phyloP scores from a whole-genome alignment of 257 asterid species.

The Solanum pinnatisectum region DNA sequence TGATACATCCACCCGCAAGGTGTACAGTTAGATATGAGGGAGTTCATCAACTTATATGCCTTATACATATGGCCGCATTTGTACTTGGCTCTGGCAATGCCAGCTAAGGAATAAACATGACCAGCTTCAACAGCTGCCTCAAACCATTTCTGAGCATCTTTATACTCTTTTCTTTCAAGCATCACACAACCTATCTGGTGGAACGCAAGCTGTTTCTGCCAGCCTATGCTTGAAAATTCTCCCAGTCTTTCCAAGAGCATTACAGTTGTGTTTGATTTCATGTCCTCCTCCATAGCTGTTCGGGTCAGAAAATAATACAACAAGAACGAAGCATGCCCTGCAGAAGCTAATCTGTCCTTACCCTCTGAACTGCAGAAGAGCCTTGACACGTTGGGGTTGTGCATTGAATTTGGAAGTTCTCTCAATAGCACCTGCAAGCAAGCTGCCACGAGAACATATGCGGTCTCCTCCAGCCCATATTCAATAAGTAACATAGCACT shows the following conservation, averaged over 20 bases:
- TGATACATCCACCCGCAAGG: conserved; percentile 98
- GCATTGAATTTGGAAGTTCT: conserved; percentile 75
- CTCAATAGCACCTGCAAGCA: conserved; percentile 85
- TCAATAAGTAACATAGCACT: conserved; percentile 57
- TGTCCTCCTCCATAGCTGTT: conserved; percentile 71
- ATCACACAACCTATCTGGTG: conserved; percentile 92
- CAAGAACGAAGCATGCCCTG: conserved; percentile 74
- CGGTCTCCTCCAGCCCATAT: conserved; percentile 65
- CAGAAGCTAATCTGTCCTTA: conserved; percentile 37
- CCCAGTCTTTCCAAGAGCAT: conserved; percentile 80
- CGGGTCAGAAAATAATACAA: conserved; percentile 67
- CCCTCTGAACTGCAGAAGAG: conserved; percentile 66
- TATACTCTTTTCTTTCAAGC: conserved; percentile 81
- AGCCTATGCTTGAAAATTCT: conserved; percentile 51
- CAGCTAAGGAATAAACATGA: conserved; percentile 71
- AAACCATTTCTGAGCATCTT: conserved; percentile 95
- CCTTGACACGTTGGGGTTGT: conserved; percentile 35
- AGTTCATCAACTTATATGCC: conserved; percentile 70
- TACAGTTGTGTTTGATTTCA: conserved; percentile 63
- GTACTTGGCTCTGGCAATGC: conserved; percentile 69
- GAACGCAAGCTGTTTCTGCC: conserved; percentile 75
- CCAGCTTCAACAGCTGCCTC: conserved; percentile 60
- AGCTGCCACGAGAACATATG: conserved; percentile 81
- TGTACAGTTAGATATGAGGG: conserved; percentile 52
- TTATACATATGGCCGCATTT: conserved; percentile 79